Percentiles rank a stretch among this genome's conserved stretches.
phyloP scores from a whole-genome alignment of 139 green algal genomes.

The Limnomonas spitsbergensis region DNA sequence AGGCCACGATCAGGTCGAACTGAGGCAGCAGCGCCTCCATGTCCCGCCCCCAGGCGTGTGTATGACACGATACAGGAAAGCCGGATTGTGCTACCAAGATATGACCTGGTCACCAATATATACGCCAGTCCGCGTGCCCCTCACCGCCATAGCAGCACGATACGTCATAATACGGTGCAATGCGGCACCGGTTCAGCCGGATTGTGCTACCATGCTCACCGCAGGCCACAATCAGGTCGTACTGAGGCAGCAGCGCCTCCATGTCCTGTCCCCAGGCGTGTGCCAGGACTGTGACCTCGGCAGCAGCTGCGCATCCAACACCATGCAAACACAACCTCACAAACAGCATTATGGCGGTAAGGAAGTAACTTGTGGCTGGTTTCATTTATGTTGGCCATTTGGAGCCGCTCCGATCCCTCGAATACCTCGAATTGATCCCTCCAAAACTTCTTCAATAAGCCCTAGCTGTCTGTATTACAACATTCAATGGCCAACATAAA shows the following conservation, averaged over 20 bases:
- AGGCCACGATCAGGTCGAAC: conserved; percentile 51
- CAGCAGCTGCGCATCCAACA: conserved; percentile 5
- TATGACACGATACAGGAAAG: not conserved
- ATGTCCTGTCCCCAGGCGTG: conserved; percentile 42
- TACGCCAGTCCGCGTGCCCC: not conserved
- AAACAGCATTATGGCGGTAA: too few species aligned
- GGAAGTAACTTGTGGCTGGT: too few species aligned
- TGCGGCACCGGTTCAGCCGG: not conserved
- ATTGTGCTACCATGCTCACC: conserved; percentile 26
- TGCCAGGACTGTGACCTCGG: conserved; percentile 23
- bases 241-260: conserved; percentile 13
- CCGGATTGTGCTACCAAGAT: not conserved
- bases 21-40: conserved; percentile 10
- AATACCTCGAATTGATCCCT: not conserved
- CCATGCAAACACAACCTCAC: not conserved
- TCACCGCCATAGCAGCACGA: not conserved
- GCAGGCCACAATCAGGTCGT: conserved; percentile 51
- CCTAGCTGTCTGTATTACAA: too few species aligned
- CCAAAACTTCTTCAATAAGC: too few species aligned
- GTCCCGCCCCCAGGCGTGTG: not conserved
- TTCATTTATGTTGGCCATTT: too few species aligned
- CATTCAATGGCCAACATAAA: too few species aligned
- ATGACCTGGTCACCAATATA: conserved; percentile 3
- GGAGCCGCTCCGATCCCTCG: not conserved
- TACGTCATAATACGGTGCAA: not conserved